Base-by-base conservation (phyloP, 805 yeast genomes). In the Candida coquimbonensis region DNA sequence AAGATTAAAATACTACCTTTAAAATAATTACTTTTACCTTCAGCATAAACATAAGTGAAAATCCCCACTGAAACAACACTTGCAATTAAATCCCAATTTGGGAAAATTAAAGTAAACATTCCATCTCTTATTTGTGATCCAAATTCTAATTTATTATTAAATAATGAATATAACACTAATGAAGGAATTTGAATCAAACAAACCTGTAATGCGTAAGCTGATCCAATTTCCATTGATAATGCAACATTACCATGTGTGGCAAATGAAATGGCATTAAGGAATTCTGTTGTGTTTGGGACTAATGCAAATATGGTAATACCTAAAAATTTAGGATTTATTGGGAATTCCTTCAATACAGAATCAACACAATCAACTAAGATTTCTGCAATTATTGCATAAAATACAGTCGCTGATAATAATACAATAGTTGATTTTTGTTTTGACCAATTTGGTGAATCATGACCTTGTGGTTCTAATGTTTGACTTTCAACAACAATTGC, bases 361-460 rank as follows among this genome's bases (percentile, higher is more conserved):
- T 91, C 98, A n/a, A 91, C 96, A 49, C 88, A 87, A 60, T 87
- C 90, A 36, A 91, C 97, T 51, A 91, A 70, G 37, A 91, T 87
- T 63, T 91, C 98, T 2, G 98, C 99, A 56, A 93, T 90, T 31
- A 88, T 67, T 0, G 99, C 97, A 64, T 93, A 93, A 19, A 89
- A 68, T 11, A 90, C 51, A 0, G 99, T 93, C 1, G 98, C 91
- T 4, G 83, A 77, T 8, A 93, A 69, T 39, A 93, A 70, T 44
- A 93, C 90, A 16, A 83, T 75, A 0, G 96, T 77, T 2, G 96
- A 86, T 64, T 89, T 91, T 14, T 69, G 68, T 57, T 91, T 77
- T 7, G 96, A 83, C 99, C 99, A 93, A 61, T 93, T 93, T 39
- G 99, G 98, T 0, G 97, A 95, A 62, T 89, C 97, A 55, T 91